A percentile compares a stretch with the other conserved stretches of the same genome.
phyloP scores from a whole-genome alignment of 1,284 basidiomycete genomes.

The Ustilago vetiveriae region DNA sequence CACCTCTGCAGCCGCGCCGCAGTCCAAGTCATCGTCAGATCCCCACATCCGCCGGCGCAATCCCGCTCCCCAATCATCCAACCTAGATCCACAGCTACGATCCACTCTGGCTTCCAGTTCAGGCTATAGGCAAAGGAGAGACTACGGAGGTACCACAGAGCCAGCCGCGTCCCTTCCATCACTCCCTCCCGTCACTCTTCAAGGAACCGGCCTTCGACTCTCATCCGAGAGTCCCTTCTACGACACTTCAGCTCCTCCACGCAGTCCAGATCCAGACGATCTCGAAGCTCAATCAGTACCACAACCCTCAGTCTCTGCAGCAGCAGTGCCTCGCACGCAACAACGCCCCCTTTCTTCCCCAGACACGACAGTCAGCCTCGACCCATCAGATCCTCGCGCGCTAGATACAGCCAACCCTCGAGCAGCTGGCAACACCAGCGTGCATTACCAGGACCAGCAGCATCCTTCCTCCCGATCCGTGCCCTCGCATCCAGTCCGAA shows the following conservation, averaged over 20 bases:
- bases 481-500: slow-evolving; percentile 2
- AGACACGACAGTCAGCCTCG: neutral
- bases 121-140: slow-evolving; percentile 23
- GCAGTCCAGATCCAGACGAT: slow-evolving; percentile 5
- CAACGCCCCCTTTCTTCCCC: neutral
- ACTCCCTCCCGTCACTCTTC: slow-evolving; percentile 33
- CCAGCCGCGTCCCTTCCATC: slow-evolving; percentile 7
- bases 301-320: neutral
- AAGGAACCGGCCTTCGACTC: slow-evolving; percentile 37
- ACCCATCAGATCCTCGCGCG: neutral
- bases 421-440: neutral
- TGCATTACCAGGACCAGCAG: slow-evolving; percentile 10
- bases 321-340: neutral
- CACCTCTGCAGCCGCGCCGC: neutral
- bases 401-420: neutral
- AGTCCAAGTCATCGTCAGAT: slow-evolving; percentile 9
- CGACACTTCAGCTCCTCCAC: neutral
- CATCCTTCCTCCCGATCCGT: neutral
- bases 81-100: slow-evolving; percentile 6
- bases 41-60: slow-evolving; percentile 15
- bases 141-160: slow-evolving; percentile 25
- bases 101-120: slow-evolving; percentile 16
- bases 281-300: slow-evolving; percentile 15
- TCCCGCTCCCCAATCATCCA: neutral
- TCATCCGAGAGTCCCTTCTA: slow-evolving; percentile 17